Evolutionary conservation across 768 basidiomycete genomes (phyloP).

Genomic region (Boletus eberwhitei): DNA sequence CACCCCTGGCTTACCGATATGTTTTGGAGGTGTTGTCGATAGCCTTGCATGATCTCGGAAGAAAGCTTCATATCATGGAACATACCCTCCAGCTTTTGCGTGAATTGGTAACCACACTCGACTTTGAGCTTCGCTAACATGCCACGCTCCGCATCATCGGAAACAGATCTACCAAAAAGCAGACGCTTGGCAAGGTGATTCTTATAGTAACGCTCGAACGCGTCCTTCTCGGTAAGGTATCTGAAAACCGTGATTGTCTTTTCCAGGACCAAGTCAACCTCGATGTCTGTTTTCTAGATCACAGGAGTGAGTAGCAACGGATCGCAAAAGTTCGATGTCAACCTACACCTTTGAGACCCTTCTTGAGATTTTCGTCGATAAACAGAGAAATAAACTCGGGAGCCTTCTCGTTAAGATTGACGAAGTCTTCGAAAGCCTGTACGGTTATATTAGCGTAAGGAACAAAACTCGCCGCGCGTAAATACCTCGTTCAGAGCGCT

Average conservation of each 20-base stretch:
- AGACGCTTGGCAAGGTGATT: constrained; percentile 91
- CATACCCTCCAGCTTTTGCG: constrained; percentile 98
- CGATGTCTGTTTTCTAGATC: constrained; percentile 85
- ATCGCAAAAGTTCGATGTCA: neutral
- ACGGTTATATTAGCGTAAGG: constrained; percentile 3
- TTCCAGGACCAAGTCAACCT: constrained; percentile 86
- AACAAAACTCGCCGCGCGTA: neutral
- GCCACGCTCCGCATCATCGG: constrained; percentile 95
- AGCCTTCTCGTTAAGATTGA: constrained; percentile 82
- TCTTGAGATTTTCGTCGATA: constrained; percentile 94
- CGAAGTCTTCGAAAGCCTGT: constrained; percentile 89
- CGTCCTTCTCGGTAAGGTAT: constrained; percentile 91
- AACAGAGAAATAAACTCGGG: constrained; percentile 96
- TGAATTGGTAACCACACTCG: constrained; percentile 95
- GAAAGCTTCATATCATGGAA: constrained; percentile 96
- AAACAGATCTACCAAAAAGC: constrained; percentile 80
- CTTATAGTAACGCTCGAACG: constrained; percentile 98
- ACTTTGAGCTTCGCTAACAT: constrained; percentile 98
- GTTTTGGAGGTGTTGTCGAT: constrained; percentile 57
- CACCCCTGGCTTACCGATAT: constrained; percentile 47
- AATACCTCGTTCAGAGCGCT: constrained; percentile 80
- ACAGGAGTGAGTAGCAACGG: neutral
- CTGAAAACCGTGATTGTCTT: constrained; percentile 97
- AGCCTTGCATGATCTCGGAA: constrained; percentile 73
- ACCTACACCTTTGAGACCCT: constrained; percentile 90